A percentile compares a stretch with the other conserved stretches of the same genome.
Evolutionary conservation across 2,329 filamentous ascomycete genomes (phyloP).

Genomic region (Cladosporium cucumerinum): DNA sequence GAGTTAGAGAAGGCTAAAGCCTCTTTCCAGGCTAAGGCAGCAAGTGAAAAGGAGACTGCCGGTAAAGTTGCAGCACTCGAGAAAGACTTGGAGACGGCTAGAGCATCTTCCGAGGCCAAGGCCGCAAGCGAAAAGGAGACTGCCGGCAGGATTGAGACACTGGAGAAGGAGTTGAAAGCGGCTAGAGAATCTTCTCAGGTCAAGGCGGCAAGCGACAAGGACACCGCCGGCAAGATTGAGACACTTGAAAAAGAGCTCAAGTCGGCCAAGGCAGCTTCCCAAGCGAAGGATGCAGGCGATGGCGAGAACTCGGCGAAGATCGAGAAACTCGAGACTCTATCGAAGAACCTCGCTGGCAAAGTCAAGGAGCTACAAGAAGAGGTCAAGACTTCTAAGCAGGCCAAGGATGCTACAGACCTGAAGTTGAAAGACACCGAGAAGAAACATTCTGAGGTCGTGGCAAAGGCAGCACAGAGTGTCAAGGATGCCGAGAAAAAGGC

Average conservation of each 20-base stretch:
- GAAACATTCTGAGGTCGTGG: slow-evolving; percentile 4
- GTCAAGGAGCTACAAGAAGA: slow-evolving; percentile 29
- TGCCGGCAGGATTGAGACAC: neutral
- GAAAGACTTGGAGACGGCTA: neutral
- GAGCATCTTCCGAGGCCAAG: neutral
- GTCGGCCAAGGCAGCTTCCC: slow-evolving; percentile 19
- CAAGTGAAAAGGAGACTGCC: neutral
- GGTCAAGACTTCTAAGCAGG: slow-evolving; percentile 18
- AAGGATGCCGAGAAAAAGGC: slow-evolving; percentile 49
- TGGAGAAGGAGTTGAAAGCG: slow-evolving; percentile 31
- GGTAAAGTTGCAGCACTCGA: neutral
- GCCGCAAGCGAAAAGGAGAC: neutral
- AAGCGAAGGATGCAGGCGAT: slow-evolving; percentile 17
- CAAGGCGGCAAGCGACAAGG: neutral
- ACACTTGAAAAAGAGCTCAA: slow-evolving; percentile 31
- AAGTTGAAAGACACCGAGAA: slow-evolving; percentile 19
- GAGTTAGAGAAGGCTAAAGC: slow-evolving; percentile 15
- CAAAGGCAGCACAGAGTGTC: slow-evolving; percentile 42
- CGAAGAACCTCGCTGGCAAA: slow-evolving; percentile 22
- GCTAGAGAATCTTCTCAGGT: neutral
- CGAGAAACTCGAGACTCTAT: slow-evolving; percentile 6
- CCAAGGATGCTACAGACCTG: slow-evolving; percentile 2
- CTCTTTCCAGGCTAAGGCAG: slow-evolving; percentile 18
- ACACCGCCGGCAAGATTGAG: neutral
- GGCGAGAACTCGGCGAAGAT: slow-evolving; percentile 1